Percentiles rank a stretch among this genome's conserved stretches.
phyloP scores from a whole-genome alignment of 371 early-diverging fungal genomes.

The Mortierella sp. region DNA sequence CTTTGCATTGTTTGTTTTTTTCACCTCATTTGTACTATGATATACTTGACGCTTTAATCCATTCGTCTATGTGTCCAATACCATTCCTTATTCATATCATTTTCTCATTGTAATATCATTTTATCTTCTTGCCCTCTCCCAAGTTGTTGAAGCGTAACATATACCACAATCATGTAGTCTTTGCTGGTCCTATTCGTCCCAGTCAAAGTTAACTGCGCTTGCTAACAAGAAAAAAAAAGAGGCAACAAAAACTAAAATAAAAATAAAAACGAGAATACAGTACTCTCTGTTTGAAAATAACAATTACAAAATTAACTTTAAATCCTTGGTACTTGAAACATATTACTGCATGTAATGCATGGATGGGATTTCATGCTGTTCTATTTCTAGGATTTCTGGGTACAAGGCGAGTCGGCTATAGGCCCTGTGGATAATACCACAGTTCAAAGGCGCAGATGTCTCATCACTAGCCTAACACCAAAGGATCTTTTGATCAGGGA shows the following conservation, averaged over 20 bases:
- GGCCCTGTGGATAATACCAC: too few relatives aligned
- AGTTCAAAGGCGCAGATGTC: too few relatives aligned
- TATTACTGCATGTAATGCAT: too few relatives aligned
- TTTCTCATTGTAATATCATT: slow-evolving; percentile 37
- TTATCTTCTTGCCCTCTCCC: not conserved
- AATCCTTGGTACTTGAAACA: not conserved
- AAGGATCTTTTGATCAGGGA: slow-evolving; percentile 14
- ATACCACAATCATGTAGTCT: slow-evolving; percentile 6
- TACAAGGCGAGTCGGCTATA: not conserved
- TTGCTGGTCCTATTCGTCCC: too few relatives aligned
- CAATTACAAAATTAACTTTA: not conserved
- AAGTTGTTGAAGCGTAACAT: not conserved
- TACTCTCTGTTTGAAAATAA: not conserved
- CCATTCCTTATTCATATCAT: slow-evolving; percentile 3
- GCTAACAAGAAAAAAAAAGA: not conserved
- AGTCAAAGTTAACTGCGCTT: not conserved
- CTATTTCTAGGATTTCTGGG: not conserved
- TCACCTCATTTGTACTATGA: slow-evolving; percentile 26
- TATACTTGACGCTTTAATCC: slow-evolving; percentile 1
- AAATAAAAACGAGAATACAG: not conserved
- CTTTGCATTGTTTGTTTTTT: slow-evolving; percentile 6
- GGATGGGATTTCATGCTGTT: too few relatives aligned
- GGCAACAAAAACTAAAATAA: not conserved
- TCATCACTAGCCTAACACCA: too few relatives aligned
- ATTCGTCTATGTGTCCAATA: slow-evolving; percentile 9